These are phyloP conservation scores for Naematelia aurantialba DNA, from an alignment of 768 basidiomycete species.

Conservation along the genomic window DNA sequence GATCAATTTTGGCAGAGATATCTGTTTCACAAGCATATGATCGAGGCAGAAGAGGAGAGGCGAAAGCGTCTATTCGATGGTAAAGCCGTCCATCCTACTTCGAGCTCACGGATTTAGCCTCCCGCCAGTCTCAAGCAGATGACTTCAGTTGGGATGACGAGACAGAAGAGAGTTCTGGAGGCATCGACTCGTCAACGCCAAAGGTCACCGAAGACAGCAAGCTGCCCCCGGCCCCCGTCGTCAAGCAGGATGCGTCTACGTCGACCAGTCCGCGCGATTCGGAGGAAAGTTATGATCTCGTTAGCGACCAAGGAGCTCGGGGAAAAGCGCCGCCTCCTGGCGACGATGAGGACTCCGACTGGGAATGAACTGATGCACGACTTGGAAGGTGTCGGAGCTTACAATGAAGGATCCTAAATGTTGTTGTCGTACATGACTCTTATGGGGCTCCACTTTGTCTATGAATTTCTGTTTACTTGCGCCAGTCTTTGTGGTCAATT, in stretches of 20 bases:
- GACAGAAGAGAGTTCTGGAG: conserved; percentile 21
- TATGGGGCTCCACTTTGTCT: background rate
- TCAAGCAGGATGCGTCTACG: conserved; percentile 12
- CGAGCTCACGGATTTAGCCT: conserved; percentile 12
- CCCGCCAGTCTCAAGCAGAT: conserved; percentile 33
- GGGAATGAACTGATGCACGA: conserved; percentile 39
- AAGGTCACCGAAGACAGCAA: conserved; percentile 3
- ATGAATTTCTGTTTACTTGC: background rate
- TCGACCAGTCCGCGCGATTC: conserved; percentile 42
- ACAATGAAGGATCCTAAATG: too few relatives aligned
- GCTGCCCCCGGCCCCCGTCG: background rate
- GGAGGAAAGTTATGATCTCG: conserved; percentile 48
- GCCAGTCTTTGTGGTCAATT: background rate
- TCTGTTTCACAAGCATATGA: conserved; percentile 48
- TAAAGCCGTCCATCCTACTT: conserved; percentile 5
- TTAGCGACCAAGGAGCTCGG: conserved; percentile 35
- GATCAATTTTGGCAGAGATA: conserved; percentile 50
- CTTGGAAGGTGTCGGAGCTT: too few relatives aligned
- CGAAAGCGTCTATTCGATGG: conserved; percentile 43
- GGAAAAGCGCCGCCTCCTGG: conserved; percentile 6
- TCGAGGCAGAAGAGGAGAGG: conserved; percentile 45
- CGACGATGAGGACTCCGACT: conserved; percentile 47
- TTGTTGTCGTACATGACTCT: too few relatives aligned
- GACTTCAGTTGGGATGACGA: conserved; percentile 51
- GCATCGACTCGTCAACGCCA: conserved; percentile 1